Evolutionary conservation across 2,329 filamentous ascomycete genomes (phyloP).

Genomic region (Fusarium sp.): DNA sequence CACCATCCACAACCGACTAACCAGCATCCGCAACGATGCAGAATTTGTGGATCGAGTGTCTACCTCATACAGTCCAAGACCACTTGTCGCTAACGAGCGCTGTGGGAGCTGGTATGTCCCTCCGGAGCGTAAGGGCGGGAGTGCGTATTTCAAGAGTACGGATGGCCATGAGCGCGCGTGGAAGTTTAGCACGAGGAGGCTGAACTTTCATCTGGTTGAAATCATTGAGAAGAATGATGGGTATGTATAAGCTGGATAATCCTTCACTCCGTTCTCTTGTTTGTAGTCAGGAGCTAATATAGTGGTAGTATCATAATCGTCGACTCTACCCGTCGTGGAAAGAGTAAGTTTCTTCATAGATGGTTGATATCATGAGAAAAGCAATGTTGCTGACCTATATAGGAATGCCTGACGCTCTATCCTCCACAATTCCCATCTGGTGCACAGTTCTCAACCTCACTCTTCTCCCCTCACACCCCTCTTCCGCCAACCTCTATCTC

Average conservation of each 20-base stretch:
- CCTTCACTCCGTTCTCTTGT: too few relatives aligned
- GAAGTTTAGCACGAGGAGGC: slow-evolving; percentile 85
- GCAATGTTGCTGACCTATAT: slow-evolving; percentile 11
- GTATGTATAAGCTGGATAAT: slow-evolving; percentile 56
- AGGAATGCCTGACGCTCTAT: slow-evolving; percentile 94
- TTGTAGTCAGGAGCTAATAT: background rate
- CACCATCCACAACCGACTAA: slow-evolving; percentile 83
- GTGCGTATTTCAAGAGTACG: slow-evolving; percentile 97
- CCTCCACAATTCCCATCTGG: slow-evolving; percentile 96
- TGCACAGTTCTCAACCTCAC: slow-evolving; percentile 85
- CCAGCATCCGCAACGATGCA: slow-evolving; percentile 82
- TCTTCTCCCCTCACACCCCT: slow-evolving; percentile 73
- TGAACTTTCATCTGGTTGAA: slow-evolving; percentile 86
- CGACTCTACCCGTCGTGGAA: slow-evolving; percentile 92
- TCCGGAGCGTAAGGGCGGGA: slow-evolving; percentile 73
- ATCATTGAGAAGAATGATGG: slow-evolving; percentile 76
- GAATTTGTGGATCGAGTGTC: slow-evolving; percentile 77
- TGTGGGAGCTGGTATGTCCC: slow-evolving; percentile 96
- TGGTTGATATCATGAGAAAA: background rate
- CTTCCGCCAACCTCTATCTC: slow-evolving; percentile 71
- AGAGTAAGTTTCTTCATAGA: slow-evolving; percentile 67
- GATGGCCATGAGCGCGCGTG: slow-evolving; percentile 94
- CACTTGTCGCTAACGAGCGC: slow-evolving; percentile 90
- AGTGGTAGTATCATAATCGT: slow-evolving; percentile 79
- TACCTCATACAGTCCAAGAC: slow-evolving; percentile 65